Percentiles rank a stretch among this genome's conserved stretches.
phyloP scores from a whole-genome alignment of 306 rosid genomes.

The Sechiopsis laciniata region DNA sequence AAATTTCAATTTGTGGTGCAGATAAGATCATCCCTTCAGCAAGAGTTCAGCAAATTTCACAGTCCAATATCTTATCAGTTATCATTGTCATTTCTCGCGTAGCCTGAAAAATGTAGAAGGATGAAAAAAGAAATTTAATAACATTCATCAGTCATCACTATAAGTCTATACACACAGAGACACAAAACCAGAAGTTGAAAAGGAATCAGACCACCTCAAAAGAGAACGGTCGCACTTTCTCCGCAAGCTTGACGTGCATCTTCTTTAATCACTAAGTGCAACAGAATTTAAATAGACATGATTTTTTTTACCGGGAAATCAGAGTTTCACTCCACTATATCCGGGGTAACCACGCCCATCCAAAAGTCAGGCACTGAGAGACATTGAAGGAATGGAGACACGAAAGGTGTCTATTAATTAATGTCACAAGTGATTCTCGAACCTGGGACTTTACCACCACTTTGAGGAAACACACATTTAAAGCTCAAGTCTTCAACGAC shows the following conservation, averaged over 20 bases:
- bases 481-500: too few species aligned
- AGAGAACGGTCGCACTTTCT: slow-evolving; percentile 57
- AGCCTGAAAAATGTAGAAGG: slow-evolving; percentile 48
- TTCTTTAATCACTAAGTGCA: slow-evolving; percentile 47
- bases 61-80: slow-evolving; percentile 54
- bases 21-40: slow-evolving; percentile 45
- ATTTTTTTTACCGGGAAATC: too few species aligned
- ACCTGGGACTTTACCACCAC: too few species aligned
- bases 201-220: slow-evolving; percentile 59
- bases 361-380: too few species aligned
- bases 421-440: too few species aligned
- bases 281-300: neutral
- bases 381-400: too few species aligned
- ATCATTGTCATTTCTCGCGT: slow-evolving; percentile 69
- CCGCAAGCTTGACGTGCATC: slow-evolving; percentile 86
- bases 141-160: slow-evolving; percentile 22
- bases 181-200: slow-evolving; percentile 17
- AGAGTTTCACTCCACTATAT: too few species aligned
- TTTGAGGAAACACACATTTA: too few species aligned
- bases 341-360: too few species aligned
- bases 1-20: too few species aligned
- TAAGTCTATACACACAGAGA: neutral
- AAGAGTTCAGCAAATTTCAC: slow-evolving; percentile 66
- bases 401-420: too few species aligned
- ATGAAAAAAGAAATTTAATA: neutral